Conservation (phyloP, 495 filamentous ascomycete species). For the Penicillium diatomitis region DNA sequence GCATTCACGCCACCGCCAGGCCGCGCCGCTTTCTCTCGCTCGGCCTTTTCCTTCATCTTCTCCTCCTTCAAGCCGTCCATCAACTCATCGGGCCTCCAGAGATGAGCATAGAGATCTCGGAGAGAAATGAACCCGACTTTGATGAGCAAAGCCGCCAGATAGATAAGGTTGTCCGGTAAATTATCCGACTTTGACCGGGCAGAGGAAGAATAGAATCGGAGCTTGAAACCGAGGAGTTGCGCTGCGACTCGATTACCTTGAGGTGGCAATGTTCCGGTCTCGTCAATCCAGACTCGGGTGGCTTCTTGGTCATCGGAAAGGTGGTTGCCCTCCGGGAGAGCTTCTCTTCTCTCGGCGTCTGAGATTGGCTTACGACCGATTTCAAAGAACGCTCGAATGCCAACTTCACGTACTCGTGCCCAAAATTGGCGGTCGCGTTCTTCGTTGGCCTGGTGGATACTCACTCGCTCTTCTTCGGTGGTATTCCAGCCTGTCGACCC, state of each 20-base stretch:
- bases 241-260: constrained; percentile 84
- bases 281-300: constrained; percentile 60
- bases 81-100: constrained; percentile 73
- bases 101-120: constrained; percentile 82
- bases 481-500: constrained; percentile 46
- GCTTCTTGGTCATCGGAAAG: constrained; percentile 40
- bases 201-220: constrained; percentile 80
- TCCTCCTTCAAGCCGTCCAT: constrained; percentile 63
- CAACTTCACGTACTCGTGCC: constrained; percentile 63
- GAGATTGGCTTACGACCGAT: constrained; percentile 53
- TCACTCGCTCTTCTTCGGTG: constrained; percentile 55
- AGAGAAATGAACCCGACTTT: constrained; percentile 98
- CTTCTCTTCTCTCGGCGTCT: constrained; percentile 35
- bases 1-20: constrained; percentile 68
- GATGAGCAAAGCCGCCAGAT: constrained; percentile 82
- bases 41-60: constrained; percentile 67
- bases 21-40: constrained; percentile 57
- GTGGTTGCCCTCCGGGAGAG: constrained; percentile 33
- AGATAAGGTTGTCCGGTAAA: constrained; percentile 84
- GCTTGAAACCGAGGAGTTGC: constrained; percentile 93
- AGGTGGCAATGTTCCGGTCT: constrained; percentile 72
- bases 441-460: constrained; percentile 39
- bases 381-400: constrained; percentile 82
- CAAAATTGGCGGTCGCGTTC: constrained; percentile 72
- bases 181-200: constrained; percentile 60